These are phyloP conservation scores for Solanum habrochaites DNA, from an alignment of 257 asterid genomes.

Conservation along the genomic window DNA sequence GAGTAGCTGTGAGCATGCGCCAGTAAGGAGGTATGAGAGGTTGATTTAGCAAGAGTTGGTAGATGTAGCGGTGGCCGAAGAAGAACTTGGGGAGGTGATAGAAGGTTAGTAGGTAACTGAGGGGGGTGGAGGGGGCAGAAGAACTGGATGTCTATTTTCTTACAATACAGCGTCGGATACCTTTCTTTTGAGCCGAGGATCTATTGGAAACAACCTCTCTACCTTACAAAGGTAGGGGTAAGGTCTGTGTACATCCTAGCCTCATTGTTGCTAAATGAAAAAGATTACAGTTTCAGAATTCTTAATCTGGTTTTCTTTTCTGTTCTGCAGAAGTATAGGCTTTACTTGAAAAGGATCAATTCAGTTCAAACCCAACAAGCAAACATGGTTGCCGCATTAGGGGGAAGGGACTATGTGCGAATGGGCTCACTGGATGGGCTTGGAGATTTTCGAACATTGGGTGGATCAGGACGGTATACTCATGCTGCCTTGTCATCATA, in stretches of 20 bases:
- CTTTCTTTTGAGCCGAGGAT: neutral
- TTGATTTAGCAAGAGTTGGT: neutral
- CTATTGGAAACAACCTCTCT: neutral
- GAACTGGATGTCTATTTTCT: neutral
- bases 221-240: neutral
- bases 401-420: constrained; percentile 63
- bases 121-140: neutral
- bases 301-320: neutral
- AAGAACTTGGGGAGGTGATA: neutral
- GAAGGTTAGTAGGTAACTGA: neutral
- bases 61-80: neutral
- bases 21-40: neutral
- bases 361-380: constrained; percentile 58
- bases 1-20: neutral
- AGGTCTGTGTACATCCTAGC: neutral
- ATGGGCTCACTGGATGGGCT: constrained; percentile 50
- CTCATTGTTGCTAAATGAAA: neutral
- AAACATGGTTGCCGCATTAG: constrained; percentile 65
- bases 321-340: constrained; percentile 70
- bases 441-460: constrained; percentile 41
- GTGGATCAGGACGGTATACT: constrained; percentile 49
- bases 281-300: neutral
- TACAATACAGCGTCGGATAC: neutral
- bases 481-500: constrained; percentile 42
- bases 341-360: constrained; percentile 69